phyloP scores from a whole-genome alignment of 164 flowering plant genomes.

The Vitis amurensis region DNA sequence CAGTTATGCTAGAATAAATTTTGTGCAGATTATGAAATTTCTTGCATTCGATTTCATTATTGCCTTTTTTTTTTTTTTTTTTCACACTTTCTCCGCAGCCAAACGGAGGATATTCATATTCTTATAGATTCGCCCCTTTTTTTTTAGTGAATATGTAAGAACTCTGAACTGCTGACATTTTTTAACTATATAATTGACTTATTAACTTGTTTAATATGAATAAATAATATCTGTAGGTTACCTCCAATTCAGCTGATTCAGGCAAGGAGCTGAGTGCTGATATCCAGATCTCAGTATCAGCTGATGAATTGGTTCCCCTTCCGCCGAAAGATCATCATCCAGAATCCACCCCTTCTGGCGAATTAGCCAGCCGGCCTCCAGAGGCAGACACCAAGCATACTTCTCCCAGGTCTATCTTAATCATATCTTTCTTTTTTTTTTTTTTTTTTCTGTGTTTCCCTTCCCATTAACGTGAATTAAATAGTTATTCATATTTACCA shows the following conservation, averaged over 20 bases:
- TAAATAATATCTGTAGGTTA: conserved; percentile 17
- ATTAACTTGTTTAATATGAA: not conserved
- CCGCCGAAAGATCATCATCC: conserved; percentile 27
- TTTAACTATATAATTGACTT: not conserved
- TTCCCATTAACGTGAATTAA: too few species aligned
- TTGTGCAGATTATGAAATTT: not conserved
- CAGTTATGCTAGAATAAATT: not conserved
- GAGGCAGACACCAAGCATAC: conserved; percentile 22
- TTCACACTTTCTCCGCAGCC: not conserved
- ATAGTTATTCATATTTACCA: too few species aligned
- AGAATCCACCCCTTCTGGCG: conserved; percentile 25
- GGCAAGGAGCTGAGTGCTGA: conserved; percentile 23
- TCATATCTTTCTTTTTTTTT: not conserved
- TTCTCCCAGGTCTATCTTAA: conserved; percentile 40
- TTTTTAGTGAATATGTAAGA: too few species aligned
- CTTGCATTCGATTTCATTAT: not conserved
- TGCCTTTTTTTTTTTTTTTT: not conserved
- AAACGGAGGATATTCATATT: not conserved
- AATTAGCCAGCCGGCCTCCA: conserved; percentile 11
- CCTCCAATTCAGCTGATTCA: conserved; percentile 21
- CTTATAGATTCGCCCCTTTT: not conserved
- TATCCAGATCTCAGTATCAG: conserved; percentile 29
- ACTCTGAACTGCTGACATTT: too few species aligned
- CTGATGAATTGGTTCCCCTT: conserved; percentile 28
- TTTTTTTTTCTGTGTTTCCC: not conserved